These are phyloP conservation scores for Scheffersomyces insectosa DNA, from an alignment of 1,139 yeast genomes.

Conservation along the genomic window DNA sequence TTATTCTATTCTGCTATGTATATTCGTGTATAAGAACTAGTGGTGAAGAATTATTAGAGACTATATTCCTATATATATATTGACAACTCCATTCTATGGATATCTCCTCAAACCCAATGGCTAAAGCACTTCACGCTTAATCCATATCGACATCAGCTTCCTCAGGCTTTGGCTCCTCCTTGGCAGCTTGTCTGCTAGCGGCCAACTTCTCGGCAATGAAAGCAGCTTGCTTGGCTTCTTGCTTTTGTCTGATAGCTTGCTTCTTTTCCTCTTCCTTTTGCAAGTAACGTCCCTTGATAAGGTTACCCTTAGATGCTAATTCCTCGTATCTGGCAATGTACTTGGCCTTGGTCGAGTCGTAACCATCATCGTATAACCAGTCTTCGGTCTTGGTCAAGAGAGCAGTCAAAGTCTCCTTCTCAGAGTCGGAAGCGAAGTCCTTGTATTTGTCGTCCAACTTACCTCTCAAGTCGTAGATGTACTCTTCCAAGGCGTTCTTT, in stretches of 20 bases:
- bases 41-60: no score
- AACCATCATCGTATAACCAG: slow-evolving; percentile 98
- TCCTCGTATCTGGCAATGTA: slow-evolving; percentile 98
- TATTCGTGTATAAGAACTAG: no score
- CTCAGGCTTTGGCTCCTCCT: slow-evolving; percentile 28
- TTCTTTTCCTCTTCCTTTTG: slow-evolving; percentile 95
- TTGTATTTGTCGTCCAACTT: slow-evolving; percentile 92
- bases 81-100: no score
- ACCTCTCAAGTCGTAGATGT: slow-evolving; percentile 96
- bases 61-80: no score
- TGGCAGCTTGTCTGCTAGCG: slow-evolving; percentile 64
- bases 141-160: slow-evolving; percentile 40
- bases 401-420: slow-evolving; percentile 74
- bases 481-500: slow-evolving; percentile 97
- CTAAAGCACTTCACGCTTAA: slow-evolving; percentile 5
- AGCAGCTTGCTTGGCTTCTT: slow-evolving; percentile 85
- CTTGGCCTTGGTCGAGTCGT: slow-evolving; percentile 93
- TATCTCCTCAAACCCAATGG: no score
- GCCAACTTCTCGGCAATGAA: slow-evolving; percentile 90
- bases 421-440: slow-evolving; percentile 85
- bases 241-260: slow-evolving; percentile 82
- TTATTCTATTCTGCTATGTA: no score
- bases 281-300: slow-evolving; percentile 91
- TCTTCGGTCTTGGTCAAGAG: slow-evolving; percentile 88
- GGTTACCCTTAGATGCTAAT: slow-evolving; percentile 90